Base-by-base conservation (phyloP, 495 filamentous ascomycete species). In the Podospora bellae-mahoneyi region DNA sequence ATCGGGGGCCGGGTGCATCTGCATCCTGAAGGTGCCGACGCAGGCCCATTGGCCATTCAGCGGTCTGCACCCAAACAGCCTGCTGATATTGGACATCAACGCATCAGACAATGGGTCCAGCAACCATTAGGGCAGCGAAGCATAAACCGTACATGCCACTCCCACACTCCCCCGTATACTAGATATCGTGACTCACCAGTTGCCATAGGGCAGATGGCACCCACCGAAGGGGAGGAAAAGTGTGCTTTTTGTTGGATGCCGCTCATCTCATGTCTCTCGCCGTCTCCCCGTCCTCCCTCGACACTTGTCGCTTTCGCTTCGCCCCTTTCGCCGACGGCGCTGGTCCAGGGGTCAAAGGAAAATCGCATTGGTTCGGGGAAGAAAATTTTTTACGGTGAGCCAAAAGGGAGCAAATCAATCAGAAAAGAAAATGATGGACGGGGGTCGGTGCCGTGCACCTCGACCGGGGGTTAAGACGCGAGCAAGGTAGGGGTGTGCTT, bases 21-120 rank as follows among this genome's bases (percentile, higher is more conserved):
- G 78, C 78, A 80, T 79, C 73, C 73, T 72, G 71, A 71, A 61
- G 71, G 68, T 73, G 70, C 69, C 69, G 64, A 64, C 67, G 61
- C 64, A 66, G 72, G 67, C 69, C 66, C 71, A 80, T 80, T 81
- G 79, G 74, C 78, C 76, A 78, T 69, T 60, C 74, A 75, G 74
- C 68, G 70, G 67, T 66, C 71, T 67, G 68, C 39, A 68, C 69
- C 66, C 64, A 72, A 73, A 76, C 74, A 77, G 74, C 71, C 75
- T 69, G 72, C 71, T 76, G 68, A 79, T 70, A 77, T 81, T 81
- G 79, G 79, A 81, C 79, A 81, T 81, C 79, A 81, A 76, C 79
- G 79, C 79, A 81, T 75, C 73, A 76, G 73, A 71, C 65, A 69
- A 71, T 67, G 59, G 64, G 66, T 68, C 69, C 61, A 68, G 58